phyloP scores from a whole-genome alignment of 2,329 filamentous ascomycete species.

The Penicillium capsulatum region DNA sequence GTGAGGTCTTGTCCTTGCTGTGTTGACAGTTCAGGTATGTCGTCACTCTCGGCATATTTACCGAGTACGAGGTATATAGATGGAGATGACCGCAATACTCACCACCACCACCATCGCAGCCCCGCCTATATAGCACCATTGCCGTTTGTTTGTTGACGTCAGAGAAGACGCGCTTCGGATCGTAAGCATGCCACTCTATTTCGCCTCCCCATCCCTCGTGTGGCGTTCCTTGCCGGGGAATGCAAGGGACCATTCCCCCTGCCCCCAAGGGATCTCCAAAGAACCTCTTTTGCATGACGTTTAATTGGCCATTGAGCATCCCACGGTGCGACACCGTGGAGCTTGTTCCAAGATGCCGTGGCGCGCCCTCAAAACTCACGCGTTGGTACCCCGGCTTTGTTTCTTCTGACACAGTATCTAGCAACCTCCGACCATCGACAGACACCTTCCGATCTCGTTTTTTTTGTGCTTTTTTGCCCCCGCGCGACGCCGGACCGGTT shows the following conservation, averaged over 20 bases:
- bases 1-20: background rate
- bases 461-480: constrained; percentile 2
- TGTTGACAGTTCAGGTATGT: background rate
- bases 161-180: constrained; percentile 13
- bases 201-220: constrained; percentile 5
- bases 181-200: constrained; percentile 18
- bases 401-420: constrained; percentile 4
- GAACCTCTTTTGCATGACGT: constrained; percentile 9
- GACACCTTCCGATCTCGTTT: background rate
- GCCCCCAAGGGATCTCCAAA: constrained; percentile 12
- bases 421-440: constrained; percentile 1
- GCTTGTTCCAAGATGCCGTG: constrained; percentile 2
- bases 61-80: too few relatives aligned
- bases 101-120: constrained; percentile 4
- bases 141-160: constrained; percentile 21
- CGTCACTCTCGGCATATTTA: too few relatives aligned
- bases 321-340: constrained; percentile 5
- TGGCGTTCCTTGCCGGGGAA: constrained; percentile 7
- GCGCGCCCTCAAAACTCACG: constrained; percentile 6
- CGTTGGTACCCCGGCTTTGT: constrained; percentile 1
- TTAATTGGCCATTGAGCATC: constrained; percentile 12
- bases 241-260: constrained; percentile 22
- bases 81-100: too few relatives aligned
- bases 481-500: constrained; percentile 10
- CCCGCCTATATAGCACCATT: constrained; percentile 3